A percentile compares a stretch with the other conserved stretches of the same genome.
Conservation (phyloP, 441 rosid species). For the Pelargonium australe region DNA sequence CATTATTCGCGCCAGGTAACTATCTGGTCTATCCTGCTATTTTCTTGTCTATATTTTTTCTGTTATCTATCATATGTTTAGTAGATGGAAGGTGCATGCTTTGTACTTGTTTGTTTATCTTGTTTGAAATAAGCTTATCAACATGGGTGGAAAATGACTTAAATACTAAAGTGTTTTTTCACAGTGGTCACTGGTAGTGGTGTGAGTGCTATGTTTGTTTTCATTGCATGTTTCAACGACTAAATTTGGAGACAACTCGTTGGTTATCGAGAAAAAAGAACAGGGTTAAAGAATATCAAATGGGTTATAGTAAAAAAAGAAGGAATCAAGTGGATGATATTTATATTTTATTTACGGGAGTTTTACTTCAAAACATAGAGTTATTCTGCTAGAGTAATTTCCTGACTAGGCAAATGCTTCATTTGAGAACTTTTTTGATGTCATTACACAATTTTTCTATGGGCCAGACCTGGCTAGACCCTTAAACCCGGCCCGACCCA, state of each 20-base stretch:
- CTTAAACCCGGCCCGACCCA: too few relatives aligned
- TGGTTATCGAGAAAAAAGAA: conserved; percentile 2
- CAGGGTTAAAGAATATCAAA: neutral
- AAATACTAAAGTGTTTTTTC: neutral
- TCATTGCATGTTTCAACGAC: neutral
- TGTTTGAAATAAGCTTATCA: neutral
- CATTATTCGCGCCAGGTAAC: conserved; percentile 96
- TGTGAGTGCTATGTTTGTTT: neutral
- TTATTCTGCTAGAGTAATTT: neutral
- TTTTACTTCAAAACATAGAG: neutral
- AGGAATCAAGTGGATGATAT: neutral
- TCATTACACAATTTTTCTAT: neutral
- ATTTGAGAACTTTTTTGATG: neutral
- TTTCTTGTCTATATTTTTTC: conserved; percentile 14
- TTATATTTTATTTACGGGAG: neutral
- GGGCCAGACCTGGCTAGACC: neutral
- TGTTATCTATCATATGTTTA: neutral
- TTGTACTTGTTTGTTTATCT: conserved; percentile 5
- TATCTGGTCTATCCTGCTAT: conserved; percentile 19
- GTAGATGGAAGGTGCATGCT: conserved; percentile 4
- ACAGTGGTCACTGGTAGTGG: neutral
- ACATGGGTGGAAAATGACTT: neutral
- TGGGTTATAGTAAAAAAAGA: neutral
- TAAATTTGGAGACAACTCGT: neutral
- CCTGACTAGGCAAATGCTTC: neutral